These are phyloP conservation scores for Chaetomium fimeti DNA, from an alignment of 495 filamentous ascomycete species.

Conservation along the genomic window DNA sequence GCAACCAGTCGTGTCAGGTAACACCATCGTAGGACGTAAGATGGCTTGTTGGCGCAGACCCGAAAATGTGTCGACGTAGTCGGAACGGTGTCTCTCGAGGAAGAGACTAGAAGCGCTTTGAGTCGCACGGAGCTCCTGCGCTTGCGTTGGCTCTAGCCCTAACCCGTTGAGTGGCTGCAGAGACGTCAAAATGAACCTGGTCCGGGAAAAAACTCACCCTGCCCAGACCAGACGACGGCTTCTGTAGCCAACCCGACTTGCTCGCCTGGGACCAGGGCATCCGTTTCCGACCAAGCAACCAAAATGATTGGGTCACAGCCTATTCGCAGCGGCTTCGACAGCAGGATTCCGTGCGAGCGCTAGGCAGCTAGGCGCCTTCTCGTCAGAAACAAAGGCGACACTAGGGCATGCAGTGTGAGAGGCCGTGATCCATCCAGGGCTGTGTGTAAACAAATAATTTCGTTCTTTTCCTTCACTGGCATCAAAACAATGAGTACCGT, in stretches of 20 bases:
- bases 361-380: not conserved
- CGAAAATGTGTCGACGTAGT: not conserved
- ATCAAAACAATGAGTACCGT: conserved; percentile 11
- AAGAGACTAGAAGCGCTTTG: not conserved
- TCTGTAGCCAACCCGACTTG: not conserved
- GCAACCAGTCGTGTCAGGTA: conserved; percentile 7
- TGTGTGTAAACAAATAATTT: conserved; percentile 12
- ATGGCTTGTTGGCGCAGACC: not conserved
- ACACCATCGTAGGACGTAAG: not conserved
- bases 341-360: not conserved
- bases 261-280: not conserved
- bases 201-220: not conserved
- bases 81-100: not conserved
- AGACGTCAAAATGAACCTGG: not conserved
- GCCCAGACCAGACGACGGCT: not conserved
- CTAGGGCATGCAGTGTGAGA: conserved; percentile 18
- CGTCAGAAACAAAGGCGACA: not conserved
- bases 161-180: conserved; percentile 1
- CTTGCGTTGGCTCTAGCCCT: not conserved
- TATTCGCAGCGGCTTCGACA: not conserved
- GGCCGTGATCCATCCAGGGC: conserved; percentile 8
- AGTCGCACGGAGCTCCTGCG: conserved; percentile 4
- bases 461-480: conserved; percentile 8
- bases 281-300: not conserved
- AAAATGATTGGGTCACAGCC: conserved; percentile 2